Conservation (phyloP, 2,329 filamentous ascomycete species). For the Leptographium lundbergii region DNA sequence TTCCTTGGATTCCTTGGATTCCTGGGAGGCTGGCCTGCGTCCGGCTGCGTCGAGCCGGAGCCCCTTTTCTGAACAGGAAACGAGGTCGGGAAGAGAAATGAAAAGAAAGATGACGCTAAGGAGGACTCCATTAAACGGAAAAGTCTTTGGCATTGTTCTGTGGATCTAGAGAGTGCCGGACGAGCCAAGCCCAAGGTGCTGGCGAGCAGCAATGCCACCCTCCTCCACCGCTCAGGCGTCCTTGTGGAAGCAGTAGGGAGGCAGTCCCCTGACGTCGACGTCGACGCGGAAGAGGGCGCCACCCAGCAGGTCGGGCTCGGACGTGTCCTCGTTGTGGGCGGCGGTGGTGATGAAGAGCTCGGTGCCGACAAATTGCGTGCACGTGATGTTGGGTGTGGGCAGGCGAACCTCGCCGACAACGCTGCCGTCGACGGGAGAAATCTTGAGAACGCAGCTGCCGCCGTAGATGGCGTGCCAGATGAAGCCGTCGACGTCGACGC, state of each 20-base stretch:
- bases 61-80: not conserved
- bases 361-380: constrained; percentile 64
- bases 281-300: constrained; percentile 67
- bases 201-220: too few relatives aligned
- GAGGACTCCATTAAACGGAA: not conserved
- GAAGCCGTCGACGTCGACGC: constrained; percentile 71
- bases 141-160: too few relatives aligned
- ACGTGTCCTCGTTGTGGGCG: constrained; percentile 46
- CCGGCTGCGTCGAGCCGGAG: too few relatives aligned
- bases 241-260: constrained; percentile 48
- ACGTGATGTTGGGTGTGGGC: constrained; percentile 70
- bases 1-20: too few relatives aligned
- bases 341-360: constrained; percentile 72
- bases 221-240: not conserved
- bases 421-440: constrained; percentile 50
- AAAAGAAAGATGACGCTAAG: not conserved
- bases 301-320: constrained; percentile 48
- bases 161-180: too few relatives aligned
- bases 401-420: constrained; percentile 63
- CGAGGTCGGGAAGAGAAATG: not conserved
- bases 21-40: too few relatives aligned
- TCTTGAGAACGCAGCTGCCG: constrained; percentile 60
- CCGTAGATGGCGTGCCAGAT: constrained; percentile 86
- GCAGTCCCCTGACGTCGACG: constrained; percentile 57
- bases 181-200: too few relatives aligned